Evolutionary conservation across 2,329 filamentous ascomycete genomes (phyloP), one percentile per base, ranked within the genome.

Genomic region (Lachnellula willkommii): DNA sequence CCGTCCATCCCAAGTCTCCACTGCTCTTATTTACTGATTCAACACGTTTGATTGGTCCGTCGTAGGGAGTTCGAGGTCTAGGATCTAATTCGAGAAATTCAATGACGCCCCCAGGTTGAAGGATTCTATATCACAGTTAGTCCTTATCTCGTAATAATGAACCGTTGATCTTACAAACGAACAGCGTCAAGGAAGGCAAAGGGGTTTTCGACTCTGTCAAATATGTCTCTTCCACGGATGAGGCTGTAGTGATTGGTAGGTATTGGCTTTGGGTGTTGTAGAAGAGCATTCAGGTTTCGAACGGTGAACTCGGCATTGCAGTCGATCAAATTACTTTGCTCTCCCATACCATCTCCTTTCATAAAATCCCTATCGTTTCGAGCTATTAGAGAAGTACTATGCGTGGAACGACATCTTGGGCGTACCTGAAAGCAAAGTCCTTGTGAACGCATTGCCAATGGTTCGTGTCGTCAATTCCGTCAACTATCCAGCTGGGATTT

Each of bases 61-160:
- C 37, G 26, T 48, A 48, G 14, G 51, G 39, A 4, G 50, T 54
- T 26, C 67, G 62, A 17, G 66, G 67, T 49, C 66, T 55, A 20
- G 64, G 62, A 50, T 69, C 66, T 35, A 69, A 54, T 50, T 69
- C 66, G 4, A 66, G 49, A 32, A 69, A 69, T 52, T 69, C 66
- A 17, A 69, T 61, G 37, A 69, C 63, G 8, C 66, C 67, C 47
- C 63, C 65, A n/a, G 66, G 65, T 28, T 68, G 61, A 3, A 68
- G 58, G 17, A 68, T 57, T 39, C 60, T 64, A 35, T 9, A 39
- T 35, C 5, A 22, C 5, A 24, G 24, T 53, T 12, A 51, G 36
- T 26, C 15, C n/a, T 15, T 28, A 37, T 4, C 32, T 6, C 4
- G 4, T 28, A 8, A 20, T 5, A 15, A 24, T 24, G 40, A 12